Evolutionary conservation across 192 early-diverging fungal genomes (phyloP), one percentile per base, ranked within the genome.

Genomic region (Coemansia guatemalensis): DNA sequence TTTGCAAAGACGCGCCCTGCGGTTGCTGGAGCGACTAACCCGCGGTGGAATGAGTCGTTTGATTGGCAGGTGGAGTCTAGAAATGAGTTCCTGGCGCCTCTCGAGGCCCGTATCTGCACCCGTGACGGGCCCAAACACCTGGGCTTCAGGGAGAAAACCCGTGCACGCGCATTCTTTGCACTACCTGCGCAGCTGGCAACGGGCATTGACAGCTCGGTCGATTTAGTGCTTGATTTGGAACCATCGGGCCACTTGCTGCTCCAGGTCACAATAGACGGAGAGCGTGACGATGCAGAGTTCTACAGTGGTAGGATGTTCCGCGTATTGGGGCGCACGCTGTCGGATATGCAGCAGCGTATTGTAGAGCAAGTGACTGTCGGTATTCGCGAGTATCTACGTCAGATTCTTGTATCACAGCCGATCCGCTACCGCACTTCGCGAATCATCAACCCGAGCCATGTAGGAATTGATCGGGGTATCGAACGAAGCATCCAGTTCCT

Each of bases 41-140:
- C 89, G n/a, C 83, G 89, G 24, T 93, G 92, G 92, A 88, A 93
- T 58, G 84, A 93, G 70, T 78, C 84, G 24, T 90, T 90, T 69
- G 88, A 93, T 55, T 71, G 88, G 39, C 82, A 83, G 11, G 58
- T 92, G 23, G 76, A 65, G 5, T 74, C 85, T 33, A 76, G 64
- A 0, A 60, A 74, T 20, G 71, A 73, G 52, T 52, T 70, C 21
- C 9, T 55, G 54, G 48, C 75, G 48, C 68, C 68, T 25, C 48
- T 82, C 1, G 80, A 82, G 32, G 80, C 67, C 11, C 80, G 80
- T 14, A 53, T 82, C 3, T 82, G 80, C 65, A 82, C 80, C 14
- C 74, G 80, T 23, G 80, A 74, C 24, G 75, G 80, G 0, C 80
- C 80, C 12, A 82, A 78, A 56, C 60, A 32, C n/a, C 56, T 82